These are phyloP conservation scores for Mycena sanguinolenta DNA, from an alignment of 768 basidiomycete species.

Conservation along the genomic window DNA sequence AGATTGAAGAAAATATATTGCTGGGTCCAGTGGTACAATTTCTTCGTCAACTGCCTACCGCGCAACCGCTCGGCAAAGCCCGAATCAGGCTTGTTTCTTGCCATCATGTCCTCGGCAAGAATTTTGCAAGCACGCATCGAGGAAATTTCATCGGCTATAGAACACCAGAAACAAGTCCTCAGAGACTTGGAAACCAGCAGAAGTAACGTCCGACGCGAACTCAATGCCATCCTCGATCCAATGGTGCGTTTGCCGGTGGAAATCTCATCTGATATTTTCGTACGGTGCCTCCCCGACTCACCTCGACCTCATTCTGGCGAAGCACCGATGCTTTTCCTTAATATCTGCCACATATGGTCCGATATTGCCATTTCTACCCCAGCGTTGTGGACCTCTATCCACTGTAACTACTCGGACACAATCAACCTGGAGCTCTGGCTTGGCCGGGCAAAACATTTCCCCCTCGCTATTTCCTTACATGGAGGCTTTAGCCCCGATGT, in stretches of 20 bases:
- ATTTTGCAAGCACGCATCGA: too few relatives aligned
- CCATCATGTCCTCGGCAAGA: too few relatives aligned
- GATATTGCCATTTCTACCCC: slow-evolving; percentile 3
- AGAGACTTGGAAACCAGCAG: too few relatives aligned
- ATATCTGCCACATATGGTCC: background rate
- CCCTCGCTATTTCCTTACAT: background rate
- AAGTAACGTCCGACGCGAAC: too few relatives aligned
- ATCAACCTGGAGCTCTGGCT: background rate
- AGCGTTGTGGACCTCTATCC: background rate
- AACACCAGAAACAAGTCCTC: too few relatives aligned
- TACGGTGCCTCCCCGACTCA: background rate
- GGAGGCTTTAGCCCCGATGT: background rate
- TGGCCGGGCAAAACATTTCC: background rate
- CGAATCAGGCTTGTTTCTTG: too few relatives aligned
- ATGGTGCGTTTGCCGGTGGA: slow-evolving; percentile 4
- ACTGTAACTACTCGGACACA: background rate
- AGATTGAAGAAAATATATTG: too few relatives aligned
- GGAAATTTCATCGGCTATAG: too few relatives aligned
- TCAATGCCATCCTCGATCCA: too few relatives aligned
- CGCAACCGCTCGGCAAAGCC: too few relatives aligned
- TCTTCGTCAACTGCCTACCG: too few relatives aligned
- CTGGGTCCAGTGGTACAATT: too few relatives aligned
- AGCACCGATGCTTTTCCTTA: background rate
- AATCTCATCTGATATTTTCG: slow-evolving; percentile 10
- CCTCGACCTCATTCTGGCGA: background rate